Evolutionary conservation across 148 eudicot species (phyloP).

Genomic region (Tetragonia tetragonoides): DNA sequence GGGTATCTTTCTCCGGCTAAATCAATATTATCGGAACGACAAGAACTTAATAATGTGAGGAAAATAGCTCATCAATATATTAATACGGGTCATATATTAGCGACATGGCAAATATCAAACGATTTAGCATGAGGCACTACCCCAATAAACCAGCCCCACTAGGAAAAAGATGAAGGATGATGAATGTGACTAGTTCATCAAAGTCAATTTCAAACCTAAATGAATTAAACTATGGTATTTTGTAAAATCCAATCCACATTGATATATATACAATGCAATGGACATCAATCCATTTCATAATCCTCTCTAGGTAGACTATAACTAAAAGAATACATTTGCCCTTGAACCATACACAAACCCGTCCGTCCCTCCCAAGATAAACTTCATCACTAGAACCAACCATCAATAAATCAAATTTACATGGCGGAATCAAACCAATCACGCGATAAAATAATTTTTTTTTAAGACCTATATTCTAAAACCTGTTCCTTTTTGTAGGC

Average conservation of each 20-base stretch:
- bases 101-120: no score
- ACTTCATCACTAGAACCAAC: conserved; percentile 10
- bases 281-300: neutral
- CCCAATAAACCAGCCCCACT: no score
- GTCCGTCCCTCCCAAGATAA: neutral
- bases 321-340: conserved; percentile 1
- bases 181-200: neutral
- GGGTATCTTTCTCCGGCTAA: no score
- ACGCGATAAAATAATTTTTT: neutral
- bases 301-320: conserved; percentile 9
- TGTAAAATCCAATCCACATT: conserved; percentile 2
- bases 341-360: conserved; percentile 9
- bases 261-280: conserved; percentile 20
- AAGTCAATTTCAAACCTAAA: neutral
- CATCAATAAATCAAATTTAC: conserved; percentile 25
- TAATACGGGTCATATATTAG: no score
- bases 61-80: no score
- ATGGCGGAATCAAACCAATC: conserved; percentile 16
- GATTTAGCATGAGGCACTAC: no score
- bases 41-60: no score
- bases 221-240: neutral
- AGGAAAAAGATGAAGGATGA: no score
- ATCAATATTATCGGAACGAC: no score
- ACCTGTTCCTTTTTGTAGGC: neutral
- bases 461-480: neutral